A percentile compares a stretch with the other conserved stretches of the same genome.
These are phyloP conservation scores for Metarhizium guizhouense DNA, from an alignment of 2,329 filamentous ascomycete species.

Conservation along the genomic window DNA sequence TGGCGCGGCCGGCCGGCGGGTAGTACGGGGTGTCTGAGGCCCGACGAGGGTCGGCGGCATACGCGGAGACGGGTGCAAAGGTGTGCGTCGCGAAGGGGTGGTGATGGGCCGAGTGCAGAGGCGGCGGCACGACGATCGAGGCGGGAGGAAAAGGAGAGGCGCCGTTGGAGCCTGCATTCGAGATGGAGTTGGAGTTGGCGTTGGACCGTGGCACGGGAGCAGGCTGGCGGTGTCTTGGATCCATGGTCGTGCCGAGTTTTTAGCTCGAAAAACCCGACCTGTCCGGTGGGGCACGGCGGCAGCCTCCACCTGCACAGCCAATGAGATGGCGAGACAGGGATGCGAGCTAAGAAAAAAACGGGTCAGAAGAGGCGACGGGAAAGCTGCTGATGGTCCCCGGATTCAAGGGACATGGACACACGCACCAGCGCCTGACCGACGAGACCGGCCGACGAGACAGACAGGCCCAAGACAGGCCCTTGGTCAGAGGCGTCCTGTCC, in stretches of 20 bases:
- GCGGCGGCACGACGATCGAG: slow-evolving; percentile 4
- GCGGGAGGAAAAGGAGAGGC: slow-evolving; percentile 3
- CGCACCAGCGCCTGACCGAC: neutral
- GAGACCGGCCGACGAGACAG: neutral
- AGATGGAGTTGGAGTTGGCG: slow-evolving; percentile 1
- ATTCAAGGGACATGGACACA: neutral
- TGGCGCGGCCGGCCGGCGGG: slow-evolving; percentile 20
- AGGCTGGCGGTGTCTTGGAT: slow-evolving; percentile 17
- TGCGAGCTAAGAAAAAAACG: neutral
- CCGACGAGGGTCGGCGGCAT: slow-evolving; percentile 25
- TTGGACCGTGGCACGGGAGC: slow-evolving; percentile 8
- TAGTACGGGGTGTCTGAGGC: slow-evolving; percentile 36
- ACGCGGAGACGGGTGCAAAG: slow-evolving; percentile 13
- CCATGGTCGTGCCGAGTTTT: slow-evolving; percentile 26
- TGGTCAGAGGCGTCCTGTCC: neutral
- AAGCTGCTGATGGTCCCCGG: neutral
- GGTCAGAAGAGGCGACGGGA: neutral
- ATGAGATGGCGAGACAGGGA: neutral
- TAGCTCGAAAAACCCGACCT: slow-evolving; percentile 23
- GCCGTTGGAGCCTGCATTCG: slow-evolving; percentile 1
- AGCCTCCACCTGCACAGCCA: neutral
- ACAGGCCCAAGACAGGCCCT: neutral
- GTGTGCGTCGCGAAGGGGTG: slow-evolving; percentile 3
- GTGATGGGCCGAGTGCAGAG: slow-evolving; percentile 4
- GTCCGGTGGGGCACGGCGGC: slow-evolving; percentile 1